Percentiles rank a stretch among this genome's conserved stretches.
phyloP scores from a whole-genome alignment of 1,284 basidiomycete species.

The Cutaneotrichosporon curvatum region DNA sequence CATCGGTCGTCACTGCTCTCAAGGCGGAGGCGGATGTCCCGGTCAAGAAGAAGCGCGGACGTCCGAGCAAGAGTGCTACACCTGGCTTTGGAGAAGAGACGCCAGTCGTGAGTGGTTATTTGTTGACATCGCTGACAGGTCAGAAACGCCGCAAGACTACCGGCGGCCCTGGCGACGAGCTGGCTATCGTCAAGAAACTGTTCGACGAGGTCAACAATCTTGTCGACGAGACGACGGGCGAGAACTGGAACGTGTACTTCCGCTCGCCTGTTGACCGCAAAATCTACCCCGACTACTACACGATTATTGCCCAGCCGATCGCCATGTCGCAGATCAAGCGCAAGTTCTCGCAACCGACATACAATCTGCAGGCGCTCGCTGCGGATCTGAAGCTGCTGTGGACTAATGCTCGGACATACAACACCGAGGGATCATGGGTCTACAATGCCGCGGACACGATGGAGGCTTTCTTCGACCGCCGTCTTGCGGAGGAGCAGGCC shows the following conservation, averaged over 20 bases:
- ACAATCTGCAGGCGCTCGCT: constrained; percentile 64
- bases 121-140: constrained; percentile 1
- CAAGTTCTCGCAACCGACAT: constrained; percentile 68
- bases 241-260: constrained; percentile 77
- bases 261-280: constrained; percentile 67
- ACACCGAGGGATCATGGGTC: constrained; percentile 66
- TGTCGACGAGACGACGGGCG: constrained; percentile 52
- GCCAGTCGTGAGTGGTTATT: constrained; percentile 21
- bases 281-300: constrained; percentile 89
- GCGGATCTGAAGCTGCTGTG: constrained; percentile 85
- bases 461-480: constrained; percentile 70
- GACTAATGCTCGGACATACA: constrained; percentile 83
- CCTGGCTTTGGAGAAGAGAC: constrained; percentile 39
- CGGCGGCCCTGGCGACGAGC: constrained; percentile 12
- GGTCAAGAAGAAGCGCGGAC: constrained; percentile 38
- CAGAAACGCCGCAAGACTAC: constrained; percentile 40
- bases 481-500: constrained; percentile 38
- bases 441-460: constrained; percentile 88
- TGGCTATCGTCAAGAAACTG: constrained; percentile 45
- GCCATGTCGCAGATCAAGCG: constrained; percentile 81
- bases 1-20: constrained; percentile 22
- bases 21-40: constrained; percentile 18
- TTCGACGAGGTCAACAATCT: constrained; percentile 53
- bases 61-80: constrained; percentile 35
- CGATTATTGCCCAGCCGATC: constrained; percentile 66